These are phyloP conservation scores for Moricandia arvensis DNA, from an alignment of 345 rosid genomes.

Conservation along the genomic window DNA sequence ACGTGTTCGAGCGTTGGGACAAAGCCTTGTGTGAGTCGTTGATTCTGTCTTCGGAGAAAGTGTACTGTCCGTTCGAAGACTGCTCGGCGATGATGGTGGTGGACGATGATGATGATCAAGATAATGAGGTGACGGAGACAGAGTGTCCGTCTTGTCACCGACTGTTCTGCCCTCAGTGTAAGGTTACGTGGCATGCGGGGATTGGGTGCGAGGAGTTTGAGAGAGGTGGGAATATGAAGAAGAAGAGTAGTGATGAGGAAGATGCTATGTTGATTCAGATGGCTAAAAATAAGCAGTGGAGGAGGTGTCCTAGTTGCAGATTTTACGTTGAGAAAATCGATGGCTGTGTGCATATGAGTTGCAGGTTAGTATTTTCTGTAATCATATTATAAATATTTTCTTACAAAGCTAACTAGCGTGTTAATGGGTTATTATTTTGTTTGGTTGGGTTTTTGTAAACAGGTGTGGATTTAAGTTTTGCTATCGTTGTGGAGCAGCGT, in stretches of 20 bases:
- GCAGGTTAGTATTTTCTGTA: background rate
- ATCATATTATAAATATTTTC: background rate
- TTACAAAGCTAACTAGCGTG: background rate
- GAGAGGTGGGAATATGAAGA: background rate
- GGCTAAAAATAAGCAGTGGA: background rate
- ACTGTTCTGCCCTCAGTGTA: background rate
- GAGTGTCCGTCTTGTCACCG: slow-evolving; percentile 3
- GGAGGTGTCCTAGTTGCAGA: background rate
- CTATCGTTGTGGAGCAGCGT: background rate
- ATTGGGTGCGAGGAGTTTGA: background rate
- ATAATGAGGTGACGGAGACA: background rate
- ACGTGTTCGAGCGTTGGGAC: slow-evolving; percentile 1
- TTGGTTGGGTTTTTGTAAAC: background rate
- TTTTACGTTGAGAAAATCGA: background rate
- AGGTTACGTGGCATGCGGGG: background rate
- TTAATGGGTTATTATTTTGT: background rate
- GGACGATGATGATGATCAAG: background rate
- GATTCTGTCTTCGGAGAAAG: background rate
- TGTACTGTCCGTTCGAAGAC: background rate
- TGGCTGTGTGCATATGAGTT: background rate
- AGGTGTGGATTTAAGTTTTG: background rate
- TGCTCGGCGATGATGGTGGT: background rate
- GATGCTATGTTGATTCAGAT: background rate
- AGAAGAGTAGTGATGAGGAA: background rate
- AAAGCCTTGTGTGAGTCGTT: background rate